Percentiles rank a stretch among this genome's conserved stretches.
These are phyloP conservation scores for Ascochyta pisi DNA, from an alignment of 2,329 filamentous ascomycete species.

Conservation along the genomic window DNA sequence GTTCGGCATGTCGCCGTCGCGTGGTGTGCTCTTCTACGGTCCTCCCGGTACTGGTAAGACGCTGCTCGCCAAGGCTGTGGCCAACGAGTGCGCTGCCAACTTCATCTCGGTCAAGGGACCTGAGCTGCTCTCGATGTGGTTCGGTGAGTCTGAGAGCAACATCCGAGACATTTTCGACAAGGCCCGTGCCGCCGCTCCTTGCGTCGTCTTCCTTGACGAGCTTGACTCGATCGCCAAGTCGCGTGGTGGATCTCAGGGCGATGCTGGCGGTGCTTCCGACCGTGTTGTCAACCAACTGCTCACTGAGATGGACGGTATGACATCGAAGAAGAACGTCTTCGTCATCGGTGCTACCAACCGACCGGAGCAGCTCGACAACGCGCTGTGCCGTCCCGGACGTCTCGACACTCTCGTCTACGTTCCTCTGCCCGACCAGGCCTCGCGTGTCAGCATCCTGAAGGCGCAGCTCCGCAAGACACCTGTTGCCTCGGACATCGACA, in stretches of 20 bases:
- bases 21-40: constrained; percentile 98
- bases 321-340: constrained; percentile 99
- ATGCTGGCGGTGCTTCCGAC: constrained; percentile 97
- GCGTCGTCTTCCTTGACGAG: constrained; percentile 98
- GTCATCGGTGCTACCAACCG: constrained; percentile 99
- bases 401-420: constrained; percentile 99
- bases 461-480: constrained; percentile 99
- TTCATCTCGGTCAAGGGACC: constrained; percentile 99
- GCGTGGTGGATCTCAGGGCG: constrained; percentile 93
- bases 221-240: constrained; percentile 99
- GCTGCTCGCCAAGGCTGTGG: constrained; percentile 97
- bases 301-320: constrained; percentile 99
- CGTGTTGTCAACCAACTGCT: constrained; percentile 99
- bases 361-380: constrained; percentile 97
- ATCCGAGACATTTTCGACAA: constrained; percentile 99
- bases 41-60: constrained; percentile 99
- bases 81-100: constrained; percentile 99
- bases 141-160: constrained; percentile 99
- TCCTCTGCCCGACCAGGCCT: constrained; percentile 89
- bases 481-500: constrained; percentile 83
- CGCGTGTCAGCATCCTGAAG: constrained; percentile 87
- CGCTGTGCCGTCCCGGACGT: constrained; percentile 97
- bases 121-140: constrained; percentile 99
- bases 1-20: constrained; percentile 96
- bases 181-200: constrained; percentile 95